A percentile compares a stretch with the other conserved stretches of the same genome.
phyloP scores from a whole-genome alignment of 2,329 filamentous ascomycete genomes.

The Fusarium nygamai region DNA sequence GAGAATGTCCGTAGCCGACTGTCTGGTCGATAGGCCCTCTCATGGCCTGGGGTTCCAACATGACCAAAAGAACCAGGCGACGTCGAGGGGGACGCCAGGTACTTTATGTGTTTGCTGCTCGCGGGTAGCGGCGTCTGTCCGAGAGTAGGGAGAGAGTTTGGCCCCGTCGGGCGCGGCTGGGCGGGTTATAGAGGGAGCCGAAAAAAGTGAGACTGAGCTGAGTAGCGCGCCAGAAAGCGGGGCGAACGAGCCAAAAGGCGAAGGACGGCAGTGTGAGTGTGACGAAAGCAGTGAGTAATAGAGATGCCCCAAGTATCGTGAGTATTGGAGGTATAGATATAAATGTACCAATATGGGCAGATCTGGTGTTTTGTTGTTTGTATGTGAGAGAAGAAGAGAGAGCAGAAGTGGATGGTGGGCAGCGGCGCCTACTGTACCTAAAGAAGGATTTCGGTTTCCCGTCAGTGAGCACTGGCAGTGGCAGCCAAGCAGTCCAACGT shows the following conservation, averaged over 20 bases:
- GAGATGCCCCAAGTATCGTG: neutral
- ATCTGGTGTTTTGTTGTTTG: slow-evolving; percentile 17
- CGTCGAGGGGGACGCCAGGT: slow-evolving; percentile 24
- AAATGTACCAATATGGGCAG: neutral
- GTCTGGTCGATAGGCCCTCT: slow-evolving; percentile 48
- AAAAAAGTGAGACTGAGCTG: slow-evolving; percentile 44
- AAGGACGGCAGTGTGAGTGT: slow-evolving; percentile 9
- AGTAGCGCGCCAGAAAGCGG: slow-evolving; percentile 39
- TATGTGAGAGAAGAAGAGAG: slow-evolving; percentile 26
- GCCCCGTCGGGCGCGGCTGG: slow-evolving; percentile 38
- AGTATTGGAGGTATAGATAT: slow-evolving; percentile 3
- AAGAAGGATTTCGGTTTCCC: slow-evolving; percentile 36
- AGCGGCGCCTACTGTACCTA: slow-evolving; percentile 36
- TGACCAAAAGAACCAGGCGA: slow-evolving; percentile 27
- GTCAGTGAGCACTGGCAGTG: slow-evolving; percentile 4
- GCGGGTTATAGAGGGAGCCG: slow-evolving; percentile 40
- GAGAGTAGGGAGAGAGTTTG: slow-evolving; percentile 37
- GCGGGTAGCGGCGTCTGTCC: slow-evolving; percentile 38
- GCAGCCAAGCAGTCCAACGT: slow-evolving; percentile 42
- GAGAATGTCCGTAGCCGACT: slow-evolving; percentile 61
- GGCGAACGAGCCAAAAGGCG: slow-evolving; percentile 21
- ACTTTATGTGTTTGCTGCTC: slow-evolving; percentile 38
- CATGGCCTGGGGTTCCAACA: slow-evolving; percentile 48
- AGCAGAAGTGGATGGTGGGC: slow-evolving; percentile 35
- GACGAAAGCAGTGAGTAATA: slow-evolving; percentile 11